phyloP scores from a whole-genome alignment of 345 rosid genomes.

The Brassica carinata region DNA sequence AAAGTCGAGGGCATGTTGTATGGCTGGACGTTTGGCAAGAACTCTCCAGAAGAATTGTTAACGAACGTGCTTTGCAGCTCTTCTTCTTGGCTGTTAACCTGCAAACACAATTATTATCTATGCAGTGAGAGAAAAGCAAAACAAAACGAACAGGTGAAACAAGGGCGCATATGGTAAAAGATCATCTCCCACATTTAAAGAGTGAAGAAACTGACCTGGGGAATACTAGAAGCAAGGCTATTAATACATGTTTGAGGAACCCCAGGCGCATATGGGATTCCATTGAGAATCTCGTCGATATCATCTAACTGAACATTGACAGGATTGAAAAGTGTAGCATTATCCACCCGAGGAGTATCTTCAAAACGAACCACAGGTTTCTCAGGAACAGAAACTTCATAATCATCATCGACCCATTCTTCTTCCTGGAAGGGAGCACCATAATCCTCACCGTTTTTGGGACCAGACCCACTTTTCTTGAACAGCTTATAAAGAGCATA shows the following conservation, averaged over 20 bases:
- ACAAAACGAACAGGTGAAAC: not conserved
- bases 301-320: slow-evolving; percentile 30
- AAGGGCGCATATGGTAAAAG: not conserved
- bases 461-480: slow-evolving; percentile 93
- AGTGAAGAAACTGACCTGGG: slow-evolving; percentile 15
- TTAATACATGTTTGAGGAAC: not conserved
- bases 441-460: slow-evolving; percentile 89
- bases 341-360: not conserved
- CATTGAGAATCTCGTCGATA: slow-evolving; percentile 13
- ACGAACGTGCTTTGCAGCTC: slow-evolving; percentile 17
- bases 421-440: slow-evolving; percentile 92
- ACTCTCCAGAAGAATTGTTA: not conserved
- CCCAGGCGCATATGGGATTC: slow-evolving; percentile 16
- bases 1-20: not conserved
- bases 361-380: not conserved
- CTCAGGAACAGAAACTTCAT: not conserved
- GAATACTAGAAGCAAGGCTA: not conserved
- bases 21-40: not conserved
- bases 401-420: slow-evolving; percentile 71
- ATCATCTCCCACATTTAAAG: not conserved
- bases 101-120: slow-evolving; percentile 1
- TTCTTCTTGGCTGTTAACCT: slow-evolving; percentile 17
- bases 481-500: slow-evolving; percentile 80
- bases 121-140: not conserved
- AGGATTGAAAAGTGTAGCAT: not conserved